Evolutionary conservation across 2,329 filamentous ascomycete genomes (phyloP), one percentile per base, ranked within the genome.

Genomic region (Keithomyces neogunnii): DNA sequence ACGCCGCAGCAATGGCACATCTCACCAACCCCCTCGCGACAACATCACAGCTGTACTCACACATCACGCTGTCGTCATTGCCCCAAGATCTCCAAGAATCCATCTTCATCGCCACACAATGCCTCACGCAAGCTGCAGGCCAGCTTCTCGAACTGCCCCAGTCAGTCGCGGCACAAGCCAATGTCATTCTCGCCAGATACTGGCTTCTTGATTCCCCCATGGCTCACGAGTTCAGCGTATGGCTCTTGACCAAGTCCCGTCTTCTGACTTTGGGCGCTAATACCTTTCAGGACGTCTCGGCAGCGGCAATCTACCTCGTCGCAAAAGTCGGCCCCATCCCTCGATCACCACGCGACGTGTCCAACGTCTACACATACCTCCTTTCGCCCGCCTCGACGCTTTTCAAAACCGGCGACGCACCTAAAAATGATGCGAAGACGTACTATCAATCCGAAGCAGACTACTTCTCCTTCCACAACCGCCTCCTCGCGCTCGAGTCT

Each of bases 281-380:
- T 40, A 36, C 40, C 7, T 26, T 19, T 33, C 63, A 93, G 86
- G 85, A 93, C 65, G 78, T 87, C 49, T 95, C 89, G 33, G 88
- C 91, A 35, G 89, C 89, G 13, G 77, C 82, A 1, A 69, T 97
- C 48, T 97, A 89, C 72, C 76, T 96, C 48, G 80, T 84, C 29
- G 81, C 89, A 32, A 97, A 97, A 70, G 78, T 93, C 52, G 89
- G 90, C 29, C 81, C 88, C 3, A 76, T 81, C 47, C 86, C 90
- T 1, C 82, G 86, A 53, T 86, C 86, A 10, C 82, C 89, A 1
- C 84, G 90, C 57, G 90, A 90, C 57, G 73, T 96, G 39, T 78
- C 90, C 53, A 93, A 91, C 64, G 85, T 92, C 53, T 96, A 95
- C 69, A 78, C 82, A 39, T 95, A 92, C 67, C 82, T 97, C 4